These are phyloP conservation scores for Phylloporus sp. DNA, from an alignment of 1,284 basidiomycete genomes.

Conservation along the genomic window DNA sequence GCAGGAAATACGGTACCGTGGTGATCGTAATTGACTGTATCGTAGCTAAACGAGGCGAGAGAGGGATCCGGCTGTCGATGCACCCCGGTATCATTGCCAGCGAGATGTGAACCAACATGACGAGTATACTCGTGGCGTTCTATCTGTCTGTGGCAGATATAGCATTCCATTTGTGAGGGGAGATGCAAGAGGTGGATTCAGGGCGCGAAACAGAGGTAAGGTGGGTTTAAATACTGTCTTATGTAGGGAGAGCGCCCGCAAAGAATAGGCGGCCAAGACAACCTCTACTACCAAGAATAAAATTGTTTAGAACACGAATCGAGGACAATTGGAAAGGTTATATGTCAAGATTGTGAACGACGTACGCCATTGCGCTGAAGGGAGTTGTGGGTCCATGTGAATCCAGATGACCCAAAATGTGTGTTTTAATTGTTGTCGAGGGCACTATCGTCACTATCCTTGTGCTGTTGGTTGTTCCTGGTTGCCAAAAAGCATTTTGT, in stretches of 20 bases:
- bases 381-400: conserved; percentile 7
- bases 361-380: not conserved
- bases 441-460: not conserved
- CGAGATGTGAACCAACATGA: conserved; percentile 20
- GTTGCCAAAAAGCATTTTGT: too few species aligned
- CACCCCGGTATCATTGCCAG: not conserved
- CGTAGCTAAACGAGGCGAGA: conserved; percentile 3
- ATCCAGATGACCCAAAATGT: not conserved
- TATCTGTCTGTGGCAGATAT: conserved; percentile 17
- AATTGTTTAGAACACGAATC: not conserved
- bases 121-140: conserved; percentile 13
- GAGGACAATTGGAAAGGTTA: too few species aligned
- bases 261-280: not conserved
- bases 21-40: not conserved
- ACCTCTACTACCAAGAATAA: too few species aligned
- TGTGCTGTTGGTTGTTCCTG: conserved; percentile 6
- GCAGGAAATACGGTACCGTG: conserved; percentile 1
- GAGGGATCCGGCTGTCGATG: not conserved
- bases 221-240: not conserved
- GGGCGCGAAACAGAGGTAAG: not conserved
- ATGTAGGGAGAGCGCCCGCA: not conserved
- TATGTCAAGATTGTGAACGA: not conserved
- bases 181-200: not conserved
- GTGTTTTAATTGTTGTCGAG: not conserved
- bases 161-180: conserved; percentile 16